Evolutionary conservation across 1,139 yeast genomes (phyloP).

Genomic region (Kodamaea suecica): DNA sequence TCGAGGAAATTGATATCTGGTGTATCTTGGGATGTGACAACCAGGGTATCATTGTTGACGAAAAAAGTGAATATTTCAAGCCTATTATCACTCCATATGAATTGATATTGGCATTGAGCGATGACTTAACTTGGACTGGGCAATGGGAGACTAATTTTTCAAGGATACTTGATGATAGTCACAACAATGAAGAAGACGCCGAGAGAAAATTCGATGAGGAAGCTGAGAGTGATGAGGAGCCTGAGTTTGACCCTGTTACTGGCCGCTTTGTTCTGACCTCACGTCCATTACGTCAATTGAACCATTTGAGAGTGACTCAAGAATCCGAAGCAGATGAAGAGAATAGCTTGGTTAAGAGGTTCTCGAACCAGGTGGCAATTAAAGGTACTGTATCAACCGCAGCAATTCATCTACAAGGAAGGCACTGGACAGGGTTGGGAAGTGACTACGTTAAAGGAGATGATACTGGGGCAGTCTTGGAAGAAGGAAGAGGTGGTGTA

Average conservation of each 20-base stretch:
- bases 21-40: conserved; percentile 92
- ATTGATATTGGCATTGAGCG: conserved; percentile 70
- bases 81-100: conserved; percentile 96
- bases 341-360: conserved; percentile 48
- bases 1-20: conserved; percentile 90
- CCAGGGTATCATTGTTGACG: conserved; percentile 84
- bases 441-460: conserved; percentile 57
- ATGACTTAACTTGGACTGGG: conserved; percentile 84
- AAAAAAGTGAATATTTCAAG: conserved; percentile 73
- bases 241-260: conserved; percentile 85
- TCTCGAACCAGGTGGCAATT: conserved; percentile 60
- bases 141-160: conserved; percentile 85
- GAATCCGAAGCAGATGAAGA: conserved; percentile 20
- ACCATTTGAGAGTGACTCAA: conserved; percentile 58
- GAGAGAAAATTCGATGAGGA: conserved; percentile 15
- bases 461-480: conserved; percentile 67
- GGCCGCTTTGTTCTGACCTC: conserved; percentile 70
- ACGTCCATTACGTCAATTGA: conserved; percentile 67
- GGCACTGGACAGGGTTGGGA: conserved; percentile 90
- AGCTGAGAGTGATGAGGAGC: conserved; percentile 60
- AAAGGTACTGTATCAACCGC: conserved; percentile 87
- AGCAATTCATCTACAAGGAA: conserved; percentile 66
- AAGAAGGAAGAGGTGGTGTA: conserved; percentile 80
- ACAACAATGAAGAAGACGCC: conserved; percentile 16
- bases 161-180: conserved; percentile 38